Base-by-base conservation (phyloP, 371 early-diverging fungal genomes). In the Syncephalastrum sp. region DNA sequence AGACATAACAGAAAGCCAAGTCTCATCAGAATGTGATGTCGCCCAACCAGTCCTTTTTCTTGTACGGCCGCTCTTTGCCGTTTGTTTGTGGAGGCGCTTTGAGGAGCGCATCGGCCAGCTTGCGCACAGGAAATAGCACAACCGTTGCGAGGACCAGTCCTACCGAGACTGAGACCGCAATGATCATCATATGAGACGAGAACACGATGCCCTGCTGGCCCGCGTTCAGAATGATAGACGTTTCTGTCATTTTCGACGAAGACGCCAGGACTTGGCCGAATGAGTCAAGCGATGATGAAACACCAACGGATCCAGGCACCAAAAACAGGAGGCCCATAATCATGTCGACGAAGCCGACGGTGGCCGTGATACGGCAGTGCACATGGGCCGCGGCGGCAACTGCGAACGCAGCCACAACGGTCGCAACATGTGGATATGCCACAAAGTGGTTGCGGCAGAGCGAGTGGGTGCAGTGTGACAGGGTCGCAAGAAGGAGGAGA, bases 121-220 rank as follows among this genome's bases (percentile, higher is more conserved):
- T 67, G 13, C 71, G 65, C 19, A 67, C 29, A 17, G 68, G 71
- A 58, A 65, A 71, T 2, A 71, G n/a, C 3, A 63, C 51, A 0
- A 51, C 50, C 2, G 71, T 65, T 2, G 71, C 71, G 10, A 71
- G 42, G 5, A 71, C 71, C 5, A 71, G 58, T 0, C 71, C 71
- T 1, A 67, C 60, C 0, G 68, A 71, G 23, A 67, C 65, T 16
- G 71, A 64, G 6, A 67, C 71, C 15, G 71, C 61, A 44, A 70
- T 70, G n/a, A 71, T 60, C 71, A 71, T 59, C 63, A 71, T 71
- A 52, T 71, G 71, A 1, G 68, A 65, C 14, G 71, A 68, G 53
- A 71, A 71, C 4, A 67, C 54, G 15, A 65, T 54, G 4, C 71
- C 71, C 47, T 71, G 71, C 16, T 67, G 67, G 5, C 71, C 68